A percentile compares a stretch with the other conserved stretches of the same genome.
These are phyloP conservation scores for Colletotrichum viniferum DNA, from an alignment of 2,329 filamentous ascomycete genomes.

Conservation along the genomic window DNA sequence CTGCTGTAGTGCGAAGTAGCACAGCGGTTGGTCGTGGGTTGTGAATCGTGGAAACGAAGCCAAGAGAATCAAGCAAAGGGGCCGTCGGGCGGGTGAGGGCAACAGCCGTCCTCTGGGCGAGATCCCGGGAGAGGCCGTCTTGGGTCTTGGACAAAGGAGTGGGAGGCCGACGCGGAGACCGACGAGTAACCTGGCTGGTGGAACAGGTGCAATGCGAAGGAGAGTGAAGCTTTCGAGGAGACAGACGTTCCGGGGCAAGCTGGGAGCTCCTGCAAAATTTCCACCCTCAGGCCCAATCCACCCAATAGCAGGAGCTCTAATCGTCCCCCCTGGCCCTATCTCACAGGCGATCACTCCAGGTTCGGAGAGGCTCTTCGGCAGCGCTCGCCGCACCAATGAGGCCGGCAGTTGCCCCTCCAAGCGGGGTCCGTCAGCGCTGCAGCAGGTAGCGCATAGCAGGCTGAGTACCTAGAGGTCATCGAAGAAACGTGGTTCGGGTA, in stretches of 20 bases:
- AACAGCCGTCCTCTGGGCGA: background rate
- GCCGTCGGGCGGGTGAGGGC: background rate
- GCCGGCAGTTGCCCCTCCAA: background rate
- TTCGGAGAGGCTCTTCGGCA: slow-evolving; percentile 14
- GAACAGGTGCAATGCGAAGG: background rate
- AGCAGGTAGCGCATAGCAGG: background rate
- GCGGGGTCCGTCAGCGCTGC: background rate
- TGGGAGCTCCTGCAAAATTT: slow-evolving; percentile 21
- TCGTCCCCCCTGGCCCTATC: background rate
- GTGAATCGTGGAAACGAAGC: slow-evolving; percentile 1
- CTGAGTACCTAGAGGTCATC: background rate
- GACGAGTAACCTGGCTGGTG: background rate
- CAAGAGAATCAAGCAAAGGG: slow-evolving; percentile 16
- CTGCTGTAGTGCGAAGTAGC: slow-evolving; percentile 4
- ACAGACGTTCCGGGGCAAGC: slow-evolving; percentile 12
- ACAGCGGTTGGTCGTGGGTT: background rate
- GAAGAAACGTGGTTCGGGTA: slow-evolving; percentile 6
- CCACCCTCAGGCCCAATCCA: slow-evolving; percentile 3
- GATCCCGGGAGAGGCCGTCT: slow-evolving; percentile 5
- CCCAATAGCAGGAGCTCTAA: slow-evolving; percentile 12
- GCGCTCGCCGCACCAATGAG: slow-evolving; percentile 8
- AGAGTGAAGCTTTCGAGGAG: background rate
- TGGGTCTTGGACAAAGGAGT: background rate
- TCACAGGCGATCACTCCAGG: slow-evolving; percentile 1
- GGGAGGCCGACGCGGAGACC: background rate